These are phyloP conservation scores for Ascochyta fabae DNA, from an alignment of 2,329 filamentous ascomycete genomes.

Conservation along the genomic window DNA sequence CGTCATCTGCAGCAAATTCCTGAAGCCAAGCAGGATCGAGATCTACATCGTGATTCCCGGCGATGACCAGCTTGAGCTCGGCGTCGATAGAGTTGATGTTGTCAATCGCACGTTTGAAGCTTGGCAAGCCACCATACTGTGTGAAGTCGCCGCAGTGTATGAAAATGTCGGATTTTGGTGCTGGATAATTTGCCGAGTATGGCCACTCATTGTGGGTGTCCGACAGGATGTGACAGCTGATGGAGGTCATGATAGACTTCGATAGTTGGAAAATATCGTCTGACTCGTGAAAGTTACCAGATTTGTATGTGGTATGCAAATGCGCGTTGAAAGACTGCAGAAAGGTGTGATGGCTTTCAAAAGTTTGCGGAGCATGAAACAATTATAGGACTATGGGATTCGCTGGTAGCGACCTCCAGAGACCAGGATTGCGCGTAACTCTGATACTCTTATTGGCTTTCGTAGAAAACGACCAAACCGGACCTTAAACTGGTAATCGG, in stretches of 20 bases:
- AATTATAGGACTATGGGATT: too few species aligned
- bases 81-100: conserved; percentile 57
- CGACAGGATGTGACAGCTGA: conserved; percentile 45
- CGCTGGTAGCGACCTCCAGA: too few species aligned
- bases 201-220: conserved; percentile 45
- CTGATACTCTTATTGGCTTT: too few species aligned
- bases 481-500: too few species aligned
- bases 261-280: not conserved
- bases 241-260: not conserved
- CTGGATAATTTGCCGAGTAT: not conserved
- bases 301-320: too few species aligned
- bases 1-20: conserved; percentile 9
- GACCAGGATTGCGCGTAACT: too few species aligned
- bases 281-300: not conserved
- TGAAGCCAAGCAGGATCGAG: conserved; percentile 52
- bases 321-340: too few species aligned
- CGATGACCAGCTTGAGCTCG: conserved; percentile 64
- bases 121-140: conserved; percentile 51
- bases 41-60: conserved; percentile 66
- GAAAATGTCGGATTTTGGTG: conserved; percentile 56
- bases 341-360: not conserved
- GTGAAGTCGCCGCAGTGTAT: conserved; percentile 65
- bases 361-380: too few species aligned
- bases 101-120: conserved; percentile 54
- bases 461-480: too few species aligned